These are phyloP conservation scores for Xerocomus cyaneibrunnescens DNA, from an alignment of 1,284 basidiomycete species.

Conservation along the genomic window DNA sequence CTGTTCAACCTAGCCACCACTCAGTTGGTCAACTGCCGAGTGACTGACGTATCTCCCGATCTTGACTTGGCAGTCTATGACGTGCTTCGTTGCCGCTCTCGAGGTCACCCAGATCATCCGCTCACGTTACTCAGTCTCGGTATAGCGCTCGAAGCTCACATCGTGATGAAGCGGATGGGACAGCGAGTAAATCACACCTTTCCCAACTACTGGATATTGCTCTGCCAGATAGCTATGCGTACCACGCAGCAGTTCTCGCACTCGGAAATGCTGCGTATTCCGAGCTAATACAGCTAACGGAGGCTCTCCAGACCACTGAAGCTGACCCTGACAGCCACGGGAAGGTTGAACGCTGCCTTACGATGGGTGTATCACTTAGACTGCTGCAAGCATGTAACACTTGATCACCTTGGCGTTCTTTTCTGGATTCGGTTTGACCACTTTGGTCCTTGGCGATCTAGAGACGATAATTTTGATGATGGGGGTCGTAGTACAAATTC, in stretches of 20 bases:
- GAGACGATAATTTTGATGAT: background rate
- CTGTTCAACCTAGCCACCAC: background rate
- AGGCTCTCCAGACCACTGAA: background rate
- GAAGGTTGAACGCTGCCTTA: background rate
- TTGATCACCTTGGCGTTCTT: slow-evolving; percentile 4
- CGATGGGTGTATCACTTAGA: background rate
- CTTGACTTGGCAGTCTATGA: background rate
- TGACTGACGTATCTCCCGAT: background rate
- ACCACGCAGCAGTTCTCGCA: background rate
- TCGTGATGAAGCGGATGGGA: background rate
- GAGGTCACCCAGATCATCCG: background rate
- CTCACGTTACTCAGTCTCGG: background rate
- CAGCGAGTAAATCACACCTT: background rate
- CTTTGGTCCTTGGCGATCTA: background rate
- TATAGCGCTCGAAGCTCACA: background rate
- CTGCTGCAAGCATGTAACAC: background rate
- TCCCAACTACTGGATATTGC: background rate
- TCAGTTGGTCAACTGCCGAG: background rate
- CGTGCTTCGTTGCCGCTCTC: background rate
- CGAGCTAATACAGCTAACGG: background rate
- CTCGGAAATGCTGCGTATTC: background rate
- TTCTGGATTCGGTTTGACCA: background rate
- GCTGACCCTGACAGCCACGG: background rate
- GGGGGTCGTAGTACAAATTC: background rate
- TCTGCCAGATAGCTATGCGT: background rate